These are phyloP conservation scores for Piromyces finnis DNA, from an alignment of 192 early-diverging fungal species.

Conservation along the genomic window DNA sequence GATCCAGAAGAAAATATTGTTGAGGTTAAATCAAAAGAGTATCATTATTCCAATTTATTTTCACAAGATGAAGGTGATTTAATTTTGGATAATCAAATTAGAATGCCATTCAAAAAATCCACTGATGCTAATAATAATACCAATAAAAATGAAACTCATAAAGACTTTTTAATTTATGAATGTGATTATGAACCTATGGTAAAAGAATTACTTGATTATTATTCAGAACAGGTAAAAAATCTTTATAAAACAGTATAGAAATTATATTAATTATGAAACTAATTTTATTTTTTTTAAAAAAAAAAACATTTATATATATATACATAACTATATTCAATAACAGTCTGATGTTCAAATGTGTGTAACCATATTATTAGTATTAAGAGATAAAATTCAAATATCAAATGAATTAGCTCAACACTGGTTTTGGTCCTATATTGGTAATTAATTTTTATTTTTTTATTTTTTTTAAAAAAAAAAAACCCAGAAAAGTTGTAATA, in stretches of 20 bases:
- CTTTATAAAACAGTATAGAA: not conserved
- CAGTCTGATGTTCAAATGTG: constrained; percentile 65
- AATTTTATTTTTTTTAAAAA: too few species aligned
- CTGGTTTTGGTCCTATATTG: constrained; percentile 56
- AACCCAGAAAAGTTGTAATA: too few species aligned
- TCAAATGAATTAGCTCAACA: constrained; percentile 26
- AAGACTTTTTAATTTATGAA: constrained; percentile 10
- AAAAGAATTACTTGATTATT: constrained; percentile 40
- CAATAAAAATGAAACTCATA: not conserved
- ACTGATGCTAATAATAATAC: not conserved
- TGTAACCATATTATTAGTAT: constrained; percentile 41
- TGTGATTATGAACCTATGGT: constrained; percentile 23
- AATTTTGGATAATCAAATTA: not conserved
- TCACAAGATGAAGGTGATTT: not conserved
- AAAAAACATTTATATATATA: too few species aligned
- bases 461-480: too few species aligned
- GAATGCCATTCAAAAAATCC: not conserved
- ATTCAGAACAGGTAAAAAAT: constrained; percentile 42
- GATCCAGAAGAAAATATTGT: not conserved
- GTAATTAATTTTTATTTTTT: constrained; percentile 7
- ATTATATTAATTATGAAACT: too few species aligned
- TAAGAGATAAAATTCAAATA: constrained; percentile 20
- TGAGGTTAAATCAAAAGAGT: not conserved
- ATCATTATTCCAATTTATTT: not conserved
- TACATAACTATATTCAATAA: too few species aligned